These are phyloP conservation scores for Leptomonas pyrrhocoris DNA, from an alignment of 208 protist genomes.

Conservation along the genomic window DNA sequence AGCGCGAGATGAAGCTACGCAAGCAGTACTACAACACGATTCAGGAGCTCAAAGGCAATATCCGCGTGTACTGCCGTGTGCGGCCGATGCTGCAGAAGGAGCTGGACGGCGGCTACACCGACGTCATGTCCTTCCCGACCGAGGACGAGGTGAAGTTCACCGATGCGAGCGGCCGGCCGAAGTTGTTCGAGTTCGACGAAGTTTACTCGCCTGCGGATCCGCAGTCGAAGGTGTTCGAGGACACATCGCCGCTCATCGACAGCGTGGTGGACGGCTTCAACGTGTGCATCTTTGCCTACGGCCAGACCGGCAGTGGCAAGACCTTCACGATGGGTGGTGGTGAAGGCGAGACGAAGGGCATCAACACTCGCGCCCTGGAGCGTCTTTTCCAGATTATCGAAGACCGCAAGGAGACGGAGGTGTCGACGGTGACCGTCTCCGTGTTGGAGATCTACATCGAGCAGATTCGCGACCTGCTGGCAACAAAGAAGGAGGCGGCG, in stretches of 20 bases:
- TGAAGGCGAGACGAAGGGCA: conserved; percentile 76
- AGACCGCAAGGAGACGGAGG: conserved; percentile 86
- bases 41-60: conserved; percentile 94
- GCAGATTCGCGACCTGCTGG: conserved; percentile 88
- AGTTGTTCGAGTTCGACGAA: conserved; percentile 93
- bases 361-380: conserved; percentile 90
- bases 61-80: conserved; percentile 94
- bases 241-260: conserved; percentile 93
- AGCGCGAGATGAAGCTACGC: conserved; percentile 90
- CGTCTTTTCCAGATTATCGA: conserved; percentile 90
- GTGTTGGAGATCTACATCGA: conserved; percentile 94
- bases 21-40: conserved; percentile 95
- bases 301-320: conserved; percentile 93
- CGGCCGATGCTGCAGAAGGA: conserved; percentile 89
- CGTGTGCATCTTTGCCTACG: conserved; percentile 95
- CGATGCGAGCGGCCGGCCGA: conserved; percentile 74
- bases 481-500: conserved; percentile 55
- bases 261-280: conserved; percentile 94
- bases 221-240: conserved; percentile 90
- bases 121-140: conserved; percentile 81
- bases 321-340: conserved; percentile 91
- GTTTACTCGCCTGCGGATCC: conserved; percentile 80
- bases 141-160: conserved; percentile 85
- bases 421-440: conserved; percentile 77
- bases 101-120: conserved; percentile 62